Conservation (phyloP, 2,329 filamentous ascomycete genomes). For the Scedosporium apiospermum region DNA sequence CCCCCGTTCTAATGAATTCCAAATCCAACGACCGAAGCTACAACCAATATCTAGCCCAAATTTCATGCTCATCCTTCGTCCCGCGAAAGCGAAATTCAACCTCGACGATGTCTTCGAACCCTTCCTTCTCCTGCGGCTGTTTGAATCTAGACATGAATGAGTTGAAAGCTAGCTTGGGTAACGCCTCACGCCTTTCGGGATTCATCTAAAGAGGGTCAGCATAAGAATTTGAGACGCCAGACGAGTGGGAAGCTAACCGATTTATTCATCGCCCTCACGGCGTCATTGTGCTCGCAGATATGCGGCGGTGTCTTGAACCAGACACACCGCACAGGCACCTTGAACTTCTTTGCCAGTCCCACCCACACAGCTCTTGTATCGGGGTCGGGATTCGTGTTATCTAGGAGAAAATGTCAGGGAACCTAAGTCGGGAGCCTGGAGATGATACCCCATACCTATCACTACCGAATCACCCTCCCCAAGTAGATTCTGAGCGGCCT, state of each 20-base stretch:
- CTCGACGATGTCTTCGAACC: slow-evolving; percentile 70
- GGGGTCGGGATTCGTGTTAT: slow-evolving; percentile 89
- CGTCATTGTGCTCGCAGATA: slow-evolving; percentile 78
- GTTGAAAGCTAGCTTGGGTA: slow-evolving; percentile 75
- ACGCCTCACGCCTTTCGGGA: slow-evolving; percentile 63
- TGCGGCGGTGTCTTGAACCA: slow-evolving; percentile 66
- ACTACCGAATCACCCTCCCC: slow-evolving; percentile 58
- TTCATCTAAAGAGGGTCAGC: slow-evolving; percentile 49
- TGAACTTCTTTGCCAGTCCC: slow-evolving; percentile 57
- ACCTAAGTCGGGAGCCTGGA: background rate
- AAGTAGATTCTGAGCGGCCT: slow-evolving; percentile 59
- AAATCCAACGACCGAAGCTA: background rate
- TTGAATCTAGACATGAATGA: slow-evolving; percentile 65
- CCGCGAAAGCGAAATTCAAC: slow-evolving; percentile 72
- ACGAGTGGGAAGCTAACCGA: slow-evolving; percentile 15
- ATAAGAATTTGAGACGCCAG: slow-evolving; percentile 5
- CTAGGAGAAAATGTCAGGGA: slow-evolving; percentile 31
- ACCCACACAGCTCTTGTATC: slow-evolving; percentile 75
- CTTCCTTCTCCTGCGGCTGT: slow-evolving; percentile 63
- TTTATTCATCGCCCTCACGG: slow-evolving; percentile 61
- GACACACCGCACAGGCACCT: slow-evolving; percentile 73
- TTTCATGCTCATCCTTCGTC: slow-evolving; percentile 52
- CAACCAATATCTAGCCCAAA: slow-evolving; percentile 71
- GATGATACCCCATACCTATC: slow-evolving; percentile 52
- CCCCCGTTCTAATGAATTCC: too few species aligned